Evolutionary conservation across 768 basidiomycete genomes (phyloP), one percentile per base, ranked within the genome.

Genomic region (Pleurotus tuber-regium): DNA sequence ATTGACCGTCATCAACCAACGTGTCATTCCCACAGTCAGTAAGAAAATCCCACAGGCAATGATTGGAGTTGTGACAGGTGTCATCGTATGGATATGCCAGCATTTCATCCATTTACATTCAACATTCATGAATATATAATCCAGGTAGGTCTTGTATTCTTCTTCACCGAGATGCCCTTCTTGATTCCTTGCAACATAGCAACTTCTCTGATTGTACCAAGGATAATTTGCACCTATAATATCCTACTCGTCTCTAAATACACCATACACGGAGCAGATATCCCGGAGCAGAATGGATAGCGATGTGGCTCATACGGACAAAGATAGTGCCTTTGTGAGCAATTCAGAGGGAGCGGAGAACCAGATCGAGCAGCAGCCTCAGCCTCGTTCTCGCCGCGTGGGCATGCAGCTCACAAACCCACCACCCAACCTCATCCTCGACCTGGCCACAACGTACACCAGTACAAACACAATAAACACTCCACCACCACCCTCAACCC

Each of bases 311-410:
- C 29, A 35, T 31, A 47, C 29, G 46, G 29, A 47, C 5, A 35
- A 30, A 47, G 46, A 31, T 47, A 35, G 18, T 11, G 46, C 31
- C 24, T 14, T 44, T 26, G 25, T 10, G 24, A 28, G 43, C n/a
- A 31, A 24, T 14, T 35, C 30, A 21, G 46, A 48, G 31, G 23
- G 28, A 19, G 18, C 29, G 10, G 29, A 48, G 46, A 33, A 48
- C n/a, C 23, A 48, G 46, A 33, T 48, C 31, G 46, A 48, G 11
- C 46, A 31, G 31, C 46, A 48, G 46, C 46, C 46, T 48, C 24
- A 23, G 41, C 41, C 41, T 42, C 46, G 46, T 48, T 48, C 46
- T 21, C 46, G 46, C 46, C 46, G 46, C 46, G 46, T 48, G 46
- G 46, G 46, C 29, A 48, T 48, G 46, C 46, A 33, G 18, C 23